Conservation (phyloP, 331 rosid species). For the Malus hybrid region DNA sequence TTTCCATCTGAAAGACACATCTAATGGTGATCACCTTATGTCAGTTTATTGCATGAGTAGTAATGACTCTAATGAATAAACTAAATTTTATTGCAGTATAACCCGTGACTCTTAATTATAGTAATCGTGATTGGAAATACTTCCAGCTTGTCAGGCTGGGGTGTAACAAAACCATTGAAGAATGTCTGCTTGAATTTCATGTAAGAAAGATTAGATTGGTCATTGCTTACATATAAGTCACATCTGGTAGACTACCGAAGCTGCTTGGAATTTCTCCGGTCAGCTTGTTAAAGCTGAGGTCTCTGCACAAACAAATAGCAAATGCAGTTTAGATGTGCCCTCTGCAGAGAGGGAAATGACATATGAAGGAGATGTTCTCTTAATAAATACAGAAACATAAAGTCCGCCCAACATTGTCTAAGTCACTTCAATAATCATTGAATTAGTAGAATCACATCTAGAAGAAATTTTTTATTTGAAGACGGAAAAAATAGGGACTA, state of each 20-base stretch:
- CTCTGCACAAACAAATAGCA: conserved; percentile 22
- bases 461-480: not conserved
- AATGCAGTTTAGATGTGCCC: not conserved
- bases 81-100: too few relatives aligned
- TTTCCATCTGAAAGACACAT: not conserved
- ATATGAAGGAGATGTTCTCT: not conserved
- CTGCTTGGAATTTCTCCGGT: conserved; percentile 22
- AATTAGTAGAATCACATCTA: not conserved
- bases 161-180: not conserved
- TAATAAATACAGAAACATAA: not conserved
- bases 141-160: not conserved
- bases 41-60: too few relatives aligned
- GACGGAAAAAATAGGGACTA: not conserved
- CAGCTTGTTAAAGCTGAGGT: conserved; percentile 45
- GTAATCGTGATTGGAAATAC: not conserved
- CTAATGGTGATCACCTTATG: too few relatives aligned
- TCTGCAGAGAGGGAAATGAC: not conserved
- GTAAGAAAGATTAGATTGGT: not conserved
- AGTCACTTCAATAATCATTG: not conserved
- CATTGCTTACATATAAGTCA: conserved; percentile 41
- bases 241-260: conserved; percentile 1
- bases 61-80: conserved; percentile 27
- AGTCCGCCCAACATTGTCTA: too few relatives aligned
- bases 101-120: too few relatives aligned
- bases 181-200: not conserved